phyloP scores from a whole-genome alignment of 2,329 filamentous ascomycete genomes.

The Alternaria metachromatica region DNA sequence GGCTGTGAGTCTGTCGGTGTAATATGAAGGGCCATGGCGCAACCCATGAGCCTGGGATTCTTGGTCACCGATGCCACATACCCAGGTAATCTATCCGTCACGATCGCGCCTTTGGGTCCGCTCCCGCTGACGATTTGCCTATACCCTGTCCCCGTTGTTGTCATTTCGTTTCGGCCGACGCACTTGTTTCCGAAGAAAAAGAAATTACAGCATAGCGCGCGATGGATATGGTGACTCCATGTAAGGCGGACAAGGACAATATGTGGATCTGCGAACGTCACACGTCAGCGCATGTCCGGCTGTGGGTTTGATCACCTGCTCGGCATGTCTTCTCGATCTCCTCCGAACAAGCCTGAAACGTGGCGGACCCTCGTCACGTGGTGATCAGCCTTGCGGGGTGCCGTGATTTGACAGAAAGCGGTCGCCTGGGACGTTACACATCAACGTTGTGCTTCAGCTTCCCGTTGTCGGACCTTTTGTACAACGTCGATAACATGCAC shows the following conservation, averaged over 20 bases:
- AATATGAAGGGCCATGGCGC: conserved; percentile 15
- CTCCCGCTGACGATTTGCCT: conserved; percentile 17
- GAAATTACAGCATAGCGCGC: conserved; percentile 3
- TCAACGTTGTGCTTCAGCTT: conserved; percentile 26
- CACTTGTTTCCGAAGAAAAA: conserved; percentile 8
- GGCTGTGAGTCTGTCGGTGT: background rate
- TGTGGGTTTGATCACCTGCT: conserved; percentile 11
- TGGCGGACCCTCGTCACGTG: conserved; percentile 25
- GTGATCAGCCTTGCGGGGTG: conserved; percentile 14
- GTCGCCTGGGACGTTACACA: conserved; percentile 21
- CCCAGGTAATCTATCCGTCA: conserved; percentile 29
- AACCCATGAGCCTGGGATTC: conserved; percentile 19
- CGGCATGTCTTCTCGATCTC: conserved; percentile 14
- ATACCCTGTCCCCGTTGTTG: conserved; percentile 14
- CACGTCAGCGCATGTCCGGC: conserved; percentile 25
- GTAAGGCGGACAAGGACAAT: conserved; percentile 9
- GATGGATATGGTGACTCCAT: conserved; percentile 13
- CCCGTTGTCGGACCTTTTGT: conserved; percentile 1
- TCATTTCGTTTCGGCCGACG: conserved; percentile 17
- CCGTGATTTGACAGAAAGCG: conserved; percentile 21
- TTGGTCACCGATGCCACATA: conserved; percentile 19
- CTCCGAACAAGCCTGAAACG: conserved; percentile 26
- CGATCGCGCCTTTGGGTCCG: conserved; percentile 13
- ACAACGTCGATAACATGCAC: background rate
- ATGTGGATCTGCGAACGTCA: conserved; percentile 22